A percentile compares a stretch with the other conserved stretches of the same genome.
phyloP scores from a whole-genome alignment of 306 rosid genomes.

The Echinosophora koreensis region DNA sequence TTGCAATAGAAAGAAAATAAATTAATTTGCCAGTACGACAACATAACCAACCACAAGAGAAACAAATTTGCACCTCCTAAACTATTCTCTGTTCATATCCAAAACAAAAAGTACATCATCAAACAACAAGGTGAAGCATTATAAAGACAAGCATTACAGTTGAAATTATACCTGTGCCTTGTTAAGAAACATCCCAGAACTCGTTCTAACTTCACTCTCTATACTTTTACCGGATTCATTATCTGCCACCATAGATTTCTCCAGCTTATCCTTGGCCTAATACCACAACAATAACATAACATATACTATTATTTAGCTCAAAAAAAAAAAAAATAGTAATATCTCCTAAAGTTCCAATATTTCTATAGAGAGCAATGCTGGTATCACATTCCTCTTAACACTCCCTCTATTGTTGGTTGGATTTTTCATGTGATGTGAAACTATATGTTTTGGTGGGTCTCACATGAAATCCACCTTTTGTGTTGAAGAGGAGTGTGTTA shows the following conservation, averaged over 20 bases:
- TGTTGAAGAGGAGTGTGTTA: no score
- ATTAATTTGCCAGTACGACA: not conserved
- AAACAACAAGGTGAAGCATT: not conserved
- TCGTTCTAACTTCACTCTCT: constrained; percentile 85
- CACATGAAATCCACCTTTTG: no score
- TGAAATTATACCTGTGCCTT: constrained; percentile 68
- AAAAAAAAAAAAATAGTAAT: not conserved
- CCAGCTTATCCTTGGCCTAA: constrained; percentile 87
- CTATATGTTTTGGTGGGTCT: no score
- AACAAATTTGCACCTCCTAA: not conserved
- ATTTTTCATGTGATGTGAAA: no score
- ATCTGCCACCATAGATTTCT: constrained; percentile 92
- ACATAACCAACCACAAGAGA: constrained; percentile 10
- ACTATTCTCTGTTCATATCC: constrained; percentile 3
- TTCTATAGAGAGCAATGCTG: not conserved
- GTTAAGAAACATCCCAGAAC: constrained; percentile 91
- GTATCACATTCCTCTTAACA: no score
- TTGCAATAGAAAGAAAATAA: constrained; percentile 20
- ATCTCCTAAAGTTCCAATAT: not conserved
- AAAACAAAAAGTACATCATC: not conserved
- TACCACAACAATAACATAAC: constrained; percentile 33
- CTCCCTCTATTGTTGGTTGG: no score
- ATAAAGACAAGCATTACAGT: constrained; percentile 3
- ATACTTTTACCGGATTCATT: constrained; percentile 84
- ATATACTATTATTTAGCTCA: not conserved